These are phyloP conservation scores for Ophidiomyces ophidiicola DNA, from an alignment of 2,329 filamentous ascomycete species.

Conservation along the genomic window DNA sequence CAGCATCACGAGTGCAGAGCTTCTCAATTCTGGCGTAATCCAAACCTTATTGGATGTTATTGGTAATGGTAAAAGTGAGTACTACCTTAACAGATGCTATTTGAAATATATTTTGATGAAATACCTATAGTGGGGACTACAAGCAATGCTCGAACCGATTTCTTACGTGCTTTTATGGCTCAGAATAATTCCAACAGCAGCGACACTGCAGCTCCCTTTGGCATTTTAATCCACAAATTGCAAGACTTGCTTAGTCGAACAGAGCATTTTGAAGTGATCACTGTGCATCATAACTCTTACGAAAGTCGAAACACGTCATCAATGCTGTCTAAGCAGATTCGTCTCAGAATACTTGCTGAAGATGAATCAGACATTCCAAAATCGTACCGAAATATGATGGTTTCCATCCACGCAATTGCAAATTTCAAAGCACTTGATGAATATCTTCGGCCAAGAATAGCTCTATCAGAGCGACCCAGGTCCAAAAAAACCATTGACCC, in stretches of 20 bases:
- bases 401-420: constrained; percentile 94
- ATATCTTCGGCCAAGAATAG: constrained; percentile 83
- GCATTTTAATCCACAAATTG: constrained; percentile 80
- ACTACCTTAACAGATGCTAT: background rate
- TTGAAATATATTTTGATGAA: constrained; percentile 10
- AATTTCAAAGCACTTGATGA: constrained; percentile 96
- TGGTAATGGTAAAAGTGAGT: constrained; percentile 48
- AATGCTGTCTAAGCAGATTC: constrained; percentile 92
- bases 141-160: constrained; percentile 59
- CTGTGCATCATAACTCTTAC: constrained; percentile 62
- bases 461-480: constrained; percentile 60
- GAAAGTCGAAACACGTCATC: constrained; percentile 58
- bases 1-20: constrained; percentile 88
- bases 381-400: constrained; percentile 87
- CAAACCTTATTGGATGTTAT: constrained; percentile 72
- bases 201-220: constrained; percentile 69
- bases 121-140: background rate
- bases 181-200: constrained; percentile 46
- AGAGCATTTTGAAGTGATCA: constrained; percentile 95
- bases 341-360: constrained; percentile 76
- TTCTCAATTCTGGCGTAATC: constrained; percentile 83
- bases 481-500: constrained; percentile 48
- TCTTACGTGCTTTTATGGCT: constrained; percentile 86
- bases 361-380: constrained; percentile 57
- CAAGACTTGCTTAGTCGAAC: constrained; percentile 92